Conservation (phyloP, 1,284 basidiomycete species). For the Wallemia hederae region DNA sequence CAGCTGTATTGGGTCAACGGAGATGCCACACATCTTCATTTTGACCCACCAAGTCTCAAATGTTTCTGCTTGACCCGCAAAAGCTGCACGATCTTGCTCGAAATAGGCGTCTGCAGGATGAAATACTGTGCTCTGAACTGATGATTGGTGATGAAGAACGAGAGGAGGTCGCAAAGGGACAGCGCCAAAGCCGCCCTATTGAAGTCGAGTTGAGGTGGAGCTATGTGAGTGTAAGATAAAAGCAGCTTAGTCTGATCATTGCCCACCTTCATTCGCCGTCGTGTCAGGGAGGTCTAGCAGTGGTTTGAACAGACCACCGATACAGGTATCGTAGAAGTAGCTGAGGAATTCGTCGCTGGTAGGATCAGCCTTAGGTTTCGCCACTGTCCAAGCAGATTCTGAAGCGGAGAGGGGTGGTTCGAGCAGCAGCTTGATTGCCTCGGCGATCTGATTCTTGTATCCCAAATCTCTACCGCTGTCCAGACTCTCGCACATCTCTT, state of each 20-base stretch:
- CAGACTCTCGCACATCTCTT: slow-evolving; percentile 45
- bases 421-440: slow-evolving; percentile 57
- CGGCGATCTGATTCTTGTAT: slow-evolving; percentile 65
- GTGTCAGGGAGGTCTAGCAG: slow-evolving; percentile 46
- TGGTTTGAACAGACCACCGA: slow-evolving; percentile 45
- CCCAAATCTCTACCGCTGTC: slow-evolving; percentile 52
- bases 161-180: slow-evolving; percentile 64
- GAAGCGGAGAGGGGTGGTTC: slow-evolving; percentile 22
- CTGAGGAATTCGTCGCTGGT: slow-evolving; percentile 61
- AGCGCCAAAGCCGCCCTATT: slow-evolving; percentile 43
- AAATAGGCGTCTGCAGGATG: slow-evolving; percentile 47
- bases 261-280: slow-evolving; percentile 29
- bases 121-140: slow-evolving; percentile 71
- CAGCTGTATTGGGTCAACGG: slow-evolving; percentile 23
- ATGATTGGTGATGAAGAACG: slow-evolving; percentile 64
- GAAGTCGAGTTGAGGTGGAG: slow-evolving; percentile 5
- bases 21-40: slow-evolving; percentile 10
- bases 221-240: neutral
- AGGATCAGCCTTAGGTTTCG: slow-evolving; percentile 47
- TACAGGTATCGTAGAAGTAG: slow-evolving; percentile 59
- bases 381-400: slow-evolving; percentile 21
- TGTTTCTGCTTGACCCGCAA: slow-evolving; percentile 66
- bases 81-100: slow-evolving; percentile 41
- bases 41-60: slow-evolving; percentile 40
- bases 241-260: neutral